phyloP scores from a whole-genome alignment of 257 asterid genomes.

The Parsonsia alboflavescens region DNA sequence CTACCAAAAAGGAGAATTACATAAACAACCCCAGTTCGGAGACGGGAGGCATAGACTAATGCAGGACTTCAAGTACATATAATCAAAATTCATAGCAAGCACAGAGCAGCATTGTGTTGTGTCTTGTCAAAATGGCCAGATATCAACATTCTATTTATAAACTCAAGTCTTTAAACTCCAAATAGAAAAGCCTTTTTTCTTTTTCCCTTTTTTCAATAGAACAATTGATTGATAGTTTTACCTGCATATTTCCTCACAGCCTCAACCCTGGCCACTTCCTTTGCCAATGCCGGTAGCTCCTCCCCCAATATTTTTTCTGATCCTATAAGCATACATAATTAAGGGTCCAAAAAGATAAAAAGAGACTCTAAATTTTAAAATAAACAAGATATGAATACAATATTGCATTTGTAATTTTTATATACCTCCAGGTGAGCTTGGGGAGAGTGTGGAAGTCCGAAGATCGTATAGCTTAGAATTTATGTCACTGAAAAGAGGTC shows the following conservation, averaged over 20 bases:
- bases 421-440: conserved; percentile 39
- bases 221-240: conserved; percentile 9
- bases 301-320: conserved; percentile 57
- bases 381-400: not conserved
- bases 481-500: conserved; percentile 36
- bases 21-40: not conserved
- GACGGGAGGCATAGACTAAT: not conserved
- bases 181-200: not conserved
- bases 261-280: conserved; percentile 95
- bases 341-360: not conserved
- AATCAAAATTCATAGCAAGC: not conserved
- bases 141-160: not conserved
- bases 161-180: not conserved
- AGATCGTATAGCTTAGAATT: conserved; percentile 51
- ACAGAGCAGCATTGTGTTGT: not conserved
- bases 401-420: not conserved
- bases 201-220: not conserved
- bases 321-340: conserved; percentile 45
- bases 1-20: not conserved
- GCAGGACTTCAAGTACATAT: not conserved
- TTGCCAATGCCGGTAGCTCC: conserved; percentile 84
- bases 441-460: conserved; percentile 35
- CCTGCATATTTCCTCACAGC: conserved; percentile 90
- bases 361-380: not conserved
- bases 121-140: not conserved